Base-by-base conservation (phyloP, 768 basidiomycete species). In the Podaxis rugospora region DNA sequence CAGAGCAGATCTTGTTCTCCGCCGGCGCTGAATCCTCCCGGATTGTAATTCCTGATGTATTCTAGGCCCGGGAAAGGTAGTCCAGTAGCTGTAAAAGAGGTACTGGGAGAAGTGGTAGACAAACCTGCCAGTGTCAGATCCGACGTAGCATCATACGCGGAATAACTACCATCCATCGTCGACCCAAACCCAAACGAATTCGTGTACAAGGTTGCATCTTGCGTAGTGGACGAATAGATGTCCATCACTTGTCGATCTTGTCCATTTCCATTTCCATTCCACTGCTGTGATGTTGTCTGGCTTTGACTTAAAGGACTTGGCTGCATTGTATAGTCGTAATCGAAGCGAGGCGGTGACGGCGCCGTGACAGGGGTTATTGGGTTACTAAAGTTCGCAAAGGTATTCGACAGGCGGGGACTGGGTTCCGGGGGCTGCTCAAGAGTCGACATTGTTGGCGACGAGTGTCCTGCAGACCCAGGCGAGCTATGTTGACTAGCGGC, bases 11-110 rank as follows among this genome's bases (percentile, higher is more conserved):
- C 81, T 63, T 80, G 81, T 60, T 83, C 82, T 55, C 72, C 75
- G 23, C 32, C 14, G 18, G 73, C 66, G 23, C 72, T 71, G 70
- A 80, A 83, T 37, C 79, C 78, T 63, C 78, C 77, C 71, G 59
- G 51, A 54, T 84, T 80, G 69, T 88, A 92, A 67, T 91, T 92
- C 66, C 89, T 84, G 67, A 94, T 87, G 66, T 84, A 94, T 66
- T 94, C 92, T 35, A 93, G 78, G 9, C 91, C 92, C 32, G 85
- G 81, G 78, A 93, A 94, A 0, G 91, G 92, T n/a, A 93, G 77
- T 40, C 90, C 90, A 23, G 86, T 79, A 7, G 84, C 84, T 63
- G 86, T 77, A 69, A 92, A 92, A 3, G 81, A 78, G n/a, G 88
- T 72, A 4, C 80, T 82, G 11, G 87, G 82, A 2, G 87, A 82